A percentile compares a stretch with the other conserved stretches of the same genome.
Conservation (phyloP, 805 yeast species). For the Candida ponderosae region DNA sequence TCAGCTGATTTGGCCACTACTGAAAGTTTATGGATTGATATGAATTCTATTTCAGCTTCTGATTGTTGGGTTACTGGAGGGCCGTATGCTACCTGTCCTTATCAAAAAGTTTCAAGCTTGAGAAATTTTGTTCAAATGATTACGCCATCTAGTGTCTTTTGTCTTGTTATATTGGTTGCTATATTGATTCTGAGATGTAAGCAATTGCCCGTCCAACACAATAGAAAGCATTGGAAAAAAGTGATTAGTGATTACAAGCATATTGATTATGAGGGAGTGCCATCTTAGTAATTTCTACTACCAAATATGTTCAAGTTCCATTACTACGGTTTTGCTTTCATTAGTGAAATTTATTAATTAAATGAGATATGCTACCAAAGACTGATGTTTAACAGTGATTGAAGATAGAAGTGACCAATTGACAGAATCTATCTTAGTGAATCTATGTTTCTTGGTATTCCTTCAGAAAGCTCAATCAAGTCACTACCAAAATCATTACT, state of each 20-base stretch:
- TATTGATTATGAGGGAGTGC: constrained; percentile 80
- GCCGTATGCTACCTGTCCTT: constrained; percentile 70
- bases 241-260: constrained; percentile 47
- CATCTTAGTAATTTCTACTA: constrained; percentile 37
- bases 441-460: constrained; percentile 28
- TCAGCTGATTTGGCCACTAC: too few relatives aligned
- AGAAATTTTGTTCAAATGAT: constrained; percentile 55
- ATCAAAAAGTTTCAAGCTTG: constrained; percentile 44
- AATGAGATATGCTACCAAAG: too few relatives aligned
- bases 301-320: too few relatives aligned
- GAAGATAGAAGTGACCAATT: too few relatives aligned
- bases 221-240: constrained; percentile 58
- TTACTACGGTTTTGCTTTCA: too few relatives aligned
- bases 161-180: constrained; percentile 41
- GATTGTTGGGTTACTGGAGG: constrained; percentile 89
- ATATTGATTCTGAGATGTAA: constrained; percentile 50
- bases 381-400: too few relatives aligned
- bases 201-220: constrained; percentile 61
- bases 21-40: constrained; percentile 80
- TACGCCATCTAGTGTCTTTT: constrained; percentile 58
- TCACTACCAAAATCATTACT: constrained; percentile 47
- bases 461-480: constrained; percentile 52
- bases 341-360: too few relatives aligned
- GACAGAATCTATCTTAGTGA: constrained; percentile 14
- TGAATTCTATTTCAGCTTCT: constrained; percentile 66